phyloP scores from a whole-genome alignment of 306 rosid species.

The Inga oerstediana region DNA sequence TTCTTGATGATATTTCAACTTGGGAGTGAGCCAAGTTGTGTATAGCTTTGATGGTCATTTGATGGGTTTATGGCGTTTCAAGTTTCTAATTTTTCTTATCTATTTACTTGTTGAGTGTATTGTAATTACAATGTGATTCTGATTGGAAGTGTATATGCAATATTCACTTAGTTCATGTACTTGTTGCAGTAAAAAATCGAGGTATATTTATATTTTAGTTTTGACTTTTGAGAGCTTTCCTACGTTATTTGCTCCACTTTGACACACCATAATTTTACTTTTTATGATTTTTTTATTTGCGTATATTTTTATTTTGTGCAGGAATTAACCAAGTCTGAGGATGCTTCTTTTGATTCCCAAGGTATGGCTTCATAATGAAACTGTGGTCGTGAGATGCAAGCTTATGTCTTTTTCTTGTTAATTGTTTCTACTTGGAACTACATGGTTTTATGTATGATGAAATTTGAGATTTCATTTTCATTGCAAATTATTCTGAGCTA shows the following conservation, averaged over 20 bases:
- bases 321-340: conserved; percentile 47
- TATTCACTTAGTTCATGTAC: conserved; percentile 3
- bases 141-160: neutral
- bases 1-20: neutral
- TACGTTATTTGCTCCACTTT: neutral
- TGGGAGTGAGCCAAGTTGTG: conserved; percentile 6
- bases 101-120: neutral
- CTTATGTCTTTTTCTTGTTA: conserved; percentile 14
- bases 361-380: conserved; percentile 45
- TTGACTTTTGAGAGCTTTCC: neutral
- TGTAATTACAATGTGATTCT: conserved; percentile 6
- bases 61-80: neutral
- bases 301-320: conserved; percentile 40
- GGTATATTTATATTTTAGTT: neutral
- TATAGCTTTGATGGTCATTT: neutral
- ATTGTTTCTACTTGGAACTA: neutral
- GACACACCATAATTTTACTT: neutral
- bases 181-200: neutral
- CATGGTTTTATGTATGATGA: neutral
- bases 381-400: conserved; percentile 6
- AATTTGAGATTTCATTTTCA: neutral
- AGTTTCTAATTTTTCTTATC: neutral
- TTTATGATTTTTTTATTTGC: neutral
- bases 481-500: neutral
- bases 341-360: conserved; percentile 41